Base-by-base conservation (phyloP, 495 filamentous ascomycete genomes). In the Hyphodiscus hymeniophilus region DNA sequence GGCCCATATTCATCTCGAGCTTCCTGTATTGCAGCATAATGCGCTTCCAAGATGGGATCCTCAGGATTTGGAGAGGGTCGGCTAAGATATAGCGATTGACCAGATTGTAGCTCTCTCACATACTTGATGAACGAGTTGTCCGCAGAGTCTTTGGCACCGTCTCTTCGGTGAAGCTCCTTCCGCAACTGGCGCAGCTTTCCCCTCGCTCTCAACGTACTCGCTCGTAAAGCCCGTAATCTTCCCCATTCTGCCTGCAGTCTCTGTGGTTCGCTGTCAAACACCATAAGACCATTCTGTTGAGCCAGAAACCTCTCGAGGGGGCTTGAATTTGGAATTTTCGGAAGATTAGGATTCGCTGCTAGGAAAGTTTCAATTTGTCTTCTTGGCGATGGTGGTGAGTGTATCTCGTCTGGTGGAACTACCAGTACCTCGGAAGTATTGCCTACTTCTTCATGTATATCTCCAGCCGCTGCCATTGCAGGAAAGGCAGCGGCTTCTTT, bases 1-100 rank as follows among this genome's bases (percentile, higher is more conserved):
- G 53, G 48, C 3, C 53, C 53, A 45, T 56, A 56, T 10, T 47
- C 38, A 33, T 56, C 38, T 17, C 48, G 20, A 21, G 42, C 39
- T 31, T 18, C 12, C 41, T 56, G 42, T 38, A 56, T 34, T 28
- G 34, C 38, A 16, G 7, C 22, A 18, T 34, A 55, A 30, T 42
- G 39, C 21, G 33, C 13, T 1, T 45, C 46, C 20, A 42, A 21
- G 7, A 17, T 16, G 3, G n/a, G 22, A 43, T 42, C 30, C 11
- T 5, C 18, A 6, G 4, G 1, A 20, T 16, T 26, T 21, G 16
- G 12, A 8, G 26, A 32, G 3, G n/a, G 4, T n/a, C 13, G 26
- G 3, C 8, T 32, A 1, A 12, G 17, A 22, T n/a, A 15, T 7
- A 24, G 24, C 6, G 18, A 23, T 13, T 18, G 31, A 11, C 31